phyloP scores from a whole-genome alignment of 176 grass and related monocot species.

The Phyllostachys edulis region DNA sequence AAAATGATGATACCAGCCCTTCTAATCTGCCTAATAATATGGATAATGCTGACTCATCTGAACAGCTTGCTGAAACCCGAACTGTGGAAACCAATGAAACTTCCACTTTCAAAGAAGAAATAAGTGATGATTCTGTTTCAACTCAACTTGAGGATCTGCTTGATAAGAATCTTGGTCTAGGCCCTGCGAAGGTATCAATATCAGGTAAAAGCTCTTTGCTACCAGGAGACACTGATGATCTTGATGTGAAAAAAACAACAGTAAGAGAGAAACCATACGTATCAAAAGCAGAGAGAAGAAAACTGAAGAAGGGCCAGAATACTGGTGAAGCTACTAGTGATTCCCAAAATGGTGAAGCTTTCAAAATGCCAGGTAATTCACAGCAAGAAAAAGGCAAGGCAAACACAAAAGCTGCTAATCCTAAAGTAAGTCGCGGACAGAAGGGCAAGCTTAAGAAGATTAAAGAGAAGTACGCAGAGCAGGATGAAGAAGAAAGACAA shows the following conservation, averaged over 20 bases:
- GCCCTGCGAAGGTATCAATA: slow-evolving; percentile 49
- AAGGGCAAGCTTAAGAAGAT: slow-evolving; percentile 97
- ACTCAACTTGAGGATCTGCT: slow-evolving; percentile 92
- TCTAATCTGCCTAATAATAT: slow-evolving; percentile 16
- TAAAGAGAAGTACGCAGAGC: slow-evolving; percentile 95
- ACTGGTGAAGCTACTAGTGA: slow-evolving; percentile 34
- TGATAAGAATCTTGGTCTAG: slow-evolving; percentile 81
- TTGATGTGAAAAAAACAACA: slow-evolving; percentile 50
- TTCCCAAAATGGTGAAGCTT: slow-evolving; percentile 39
- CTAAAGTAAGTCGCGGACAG: slow-evolving; percentile 76
- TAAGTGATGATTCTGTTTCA: slow-evolving; percentile 39
- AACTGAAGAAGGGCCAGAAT: slow-evolving; percentile 79
- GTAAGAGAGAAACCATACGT: slow-evolving; percentile 84
- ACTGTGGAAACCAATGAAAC: slow-evolving; percentile 29
- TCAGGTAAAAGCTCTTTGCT: slow-evolving; percentile 45
- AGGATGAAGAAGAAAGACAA: slow-evolving; percentile 94
- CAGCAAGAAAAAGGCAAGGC: slow-evolving; percentile 45
- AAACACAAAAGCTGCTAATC: slow-evolving; percentile 48
- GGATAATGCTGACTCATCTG: slow-evolving; percentile 35
- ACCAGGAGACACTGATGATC: slow-evolving; percentile 46
- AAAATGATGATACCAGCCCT: slow-evolving; percentile 27
- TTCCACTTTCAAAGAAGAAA: slow-evolving; percentile 43
- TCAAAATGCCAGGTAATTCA: slow-evolving; percentile 35
- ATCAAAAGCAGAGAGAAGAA: slow-evolving; percentile 94
- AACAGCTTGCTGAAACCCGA: slow-evolving; percentile 27